Base-by-base conservation (phyloP, 2,329 filamentous ascomycete species). In the Domatiomyces globalis region DNA sequence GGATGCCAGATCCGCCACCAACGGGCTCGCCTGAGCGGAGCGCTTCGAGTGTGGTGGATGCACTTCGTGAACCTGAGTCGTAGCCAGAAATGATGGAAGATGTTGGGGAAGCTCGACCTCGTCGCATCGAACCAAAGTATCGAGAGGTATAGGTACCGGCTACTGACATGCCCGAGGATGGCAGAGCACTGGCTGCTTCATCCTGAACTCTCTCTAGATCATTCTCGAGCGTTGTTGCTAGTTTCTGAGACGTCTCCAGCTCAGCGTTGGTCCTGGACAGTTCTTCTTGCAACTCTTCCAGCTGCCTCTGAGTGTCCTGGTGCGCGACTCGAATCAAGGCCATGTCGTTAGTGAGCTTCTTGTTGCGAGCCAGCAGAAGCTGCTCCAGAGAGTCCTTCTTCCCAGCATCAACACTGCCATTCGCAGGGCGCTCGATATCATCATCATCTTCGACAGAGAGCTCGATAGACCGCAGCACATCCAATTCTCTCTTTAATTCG, bases 21-120 rank as follows among this genome's bases (percentile, higher is more conserved):
- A 83, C 76, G 7, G 82, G 74, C 56, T 81, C 78, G 46, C 87
- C 85, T 1, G 75, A 76, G 29, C 79, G 75, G 20, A 83, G 70
- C 5, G 77, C 70, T 42, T 82, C 79, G 58, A 83, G 70, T 12
- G 72, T 73, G 39, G 69, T 71, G 44, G 59, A 60, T 36, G 66
- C 65, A 18, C 68, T 72, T 46, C 69, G 66, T 43, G 72, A 73
- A 44, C 79, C 76, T 19, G 85, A 82, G 62, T 94, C 86, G 63
- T 95, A 88, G n/a, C 92, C 92, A 54, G 89, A 95, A 61, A 98
- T 96, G 62, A 98, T 96, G 18, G 90, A 96, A 3, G 90, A 96
- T 1, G 92, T 96, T 0, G 92, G 94, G 2, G 92, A 96, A 48
- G 75, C 73, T 43, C 83, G 79, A 27, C 84, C 80, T 61, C 81